Evolutionary conservation across 345 rosid genomes (phyloP), one percentile per base, ranked within the genome.

Genomic region (Hypericum androsaemum): DNA sequence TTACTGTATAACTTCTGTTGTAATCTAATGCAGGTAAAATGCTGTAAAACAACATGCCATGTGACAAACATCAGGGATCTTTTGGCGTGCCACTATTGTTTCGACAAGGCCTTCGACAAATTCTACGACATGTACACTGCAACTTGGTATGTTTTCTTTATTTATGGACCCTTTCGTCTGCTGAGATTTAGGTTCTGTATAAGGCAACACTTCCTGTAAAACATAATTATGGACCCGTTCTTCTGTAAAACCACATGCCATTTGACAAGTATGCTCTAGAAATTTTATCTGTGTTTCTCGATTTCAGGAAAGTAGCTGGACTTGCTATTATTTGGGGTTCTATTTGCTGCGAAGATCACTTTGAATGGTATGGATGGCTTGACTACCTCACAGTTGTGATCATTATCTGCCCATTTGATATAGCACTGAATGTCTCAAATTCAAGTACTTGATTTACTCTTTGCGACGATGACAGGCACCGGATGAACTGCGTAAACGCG

Each of bases 271-370:
- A n/a, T n/a, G n/a, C n/a, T 22, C 32, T 22, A 22, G 32, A 22
- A 10, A 9, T 7, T 10, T 45, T 8, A 48, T 10, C 16, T 53
- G 14, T 32, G 4, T 41, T 53, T 53, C 46, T 36, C 32, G 14
- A 54, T 22, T 54, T 55, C 73, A 80, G 84, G 84, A 76, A 78
- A 70, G 68, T 61, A 56, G 53, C 82, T 50, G 87, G 82, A 41
- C 63, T 78, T 53, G 66, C 80, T 7, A 64, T 83, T 32, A 70
- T 84, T 36, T 48, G 67, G 65, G 84, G 84, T 59, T 77, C 94
- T 35, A 65, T 84, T 59, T 78, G 85, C 67, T 81, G 94, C 38
- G 85, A 81, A 43, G 88, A 81, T 68, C 94, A 84, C 67, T 80
- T 80, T 73, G 71, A 67, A 52, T 81, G 88, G 94, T 80, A 48